Base-by-base conservation (phyloP, 495 filamentous ascomycete genomes). In the Pseudevernia furfuracea region DNA sequence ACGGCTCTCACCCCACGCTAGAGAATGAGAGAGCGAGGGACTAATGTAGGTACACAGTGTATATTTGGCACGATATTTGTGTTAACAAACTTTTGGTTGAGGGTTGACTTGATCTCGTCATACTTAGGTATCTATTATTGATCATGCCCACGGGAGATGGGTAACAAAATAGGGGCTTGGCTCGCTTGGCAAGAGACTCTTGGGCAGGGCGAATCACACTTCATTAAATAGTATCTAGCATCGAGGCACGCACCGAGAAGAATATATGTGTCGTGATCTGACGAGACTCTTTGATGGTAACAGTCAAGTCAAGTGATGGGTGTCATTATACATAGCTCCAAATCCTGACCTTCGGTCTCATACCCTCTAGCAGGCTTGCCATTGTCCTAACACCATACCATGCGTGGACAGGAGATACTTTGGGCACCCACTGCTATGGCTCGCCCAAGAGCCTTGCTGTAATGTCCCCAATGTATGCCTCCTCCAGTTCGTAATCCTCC, bases 401-500 rank as follows among this genome's bases (percentile, higher is more conserved):
- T 55, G 52, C 15, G 6, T 55, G 52, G n/a, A 5, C 52, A 34
- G 15, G 30, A 55, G 17, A 1, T 21, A 32, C 52, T 17, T 34
- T 55, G 52, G 10, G 30, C 52, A 32, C 30, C 17, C 30, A 28
- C 23, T 21, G 61, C 52, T 63, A 84, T 69, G 82, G 84, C 74
- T 96, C 92, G 49, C 89, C 90, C 48, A 96, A 82, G 23, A 96
- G 82, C 65, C 88, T 80, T 52, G 89, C 89, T 12, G 90, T 95
- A 67, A 96, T 88, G 71, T 96, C 91, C 19, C 89, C 91, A 83
- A 93, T 90, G 68, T 89, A 91, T 10, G 86, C 90, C 67, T 91
- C 89, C 68, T 92, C 89, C 48, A 95, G 78, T 70, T 89, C 86
- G 73, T 93, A 91, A 71, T 92, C 88, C 68, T 89, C 82, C 1